Evolutionary conservation across 2,329 filamentous ascomycete genomes (phyloP).

Genomic region (Ascochyta pisi): DNA sequence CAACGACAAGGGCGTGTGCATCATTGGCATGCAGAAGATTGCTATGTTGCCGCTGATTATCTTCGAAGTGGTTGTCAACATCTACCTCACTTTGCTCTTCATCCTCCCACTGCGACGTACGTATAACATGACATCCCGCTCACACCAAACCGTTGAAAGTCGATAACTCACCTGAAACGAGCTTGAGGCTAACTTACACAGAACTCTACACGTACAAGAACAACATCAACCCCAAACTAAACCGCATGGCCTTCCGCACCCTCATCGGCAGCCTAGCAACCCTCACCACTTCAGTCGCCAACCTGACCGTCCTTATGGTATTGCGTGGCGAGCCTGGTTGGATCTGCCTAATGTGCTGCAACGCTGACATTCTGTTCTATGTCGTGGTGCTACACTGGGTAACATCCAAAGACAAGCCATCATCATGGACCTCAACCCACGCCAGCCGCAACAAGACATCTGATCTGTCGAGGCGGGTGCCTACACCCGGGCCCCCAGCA

Average conservation of each 20-base stretch:
- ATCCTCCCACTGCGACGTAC: constrained; percentile 65
- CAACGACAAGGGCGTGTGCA: constrained; percentile 60
- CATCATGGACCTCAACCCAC: not conserved
- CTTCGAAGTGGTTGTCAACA: constrained; percentile 67
- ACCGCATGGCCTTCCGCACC: constrained; percentile 63
- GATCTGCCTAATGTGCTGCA: constrained; percentile 71
- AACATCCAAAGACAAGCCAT: constrained; percentile 41
- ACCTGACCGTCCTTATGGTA: constrained; percentile 65
- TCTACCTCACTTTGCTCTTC: constrained; percentile 70
- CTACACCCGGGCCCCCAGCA: not conserved
- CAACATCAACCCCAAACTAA: constrained; percentile 55
- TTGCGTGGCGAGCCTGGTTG: constrained; percentile 68
- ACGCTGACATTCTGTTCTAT: constrained; percentile 68
- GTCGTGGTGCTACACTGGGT: constrained; percentile 69
- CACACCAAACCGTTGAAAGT: too few relatives aligned
- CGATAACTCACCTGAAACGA: not conserved
- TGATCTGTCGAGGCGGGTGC: not conserved
- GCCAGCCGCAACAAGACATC: not conserved
- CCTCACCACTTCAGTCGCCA: constrained; percentile 64
- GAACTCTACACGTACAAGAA: constrained; percentile 64
- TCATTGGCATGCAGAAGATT: constrained; percentile 66
- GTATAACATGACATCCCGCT: constrained; percentile 14
- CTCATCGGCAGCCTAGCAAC: constrained; percentile 66
- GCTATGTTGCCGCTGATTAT: constrained; percentile 68
- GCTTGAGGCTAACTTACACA: constrained; percentile 29